Evolutionary conservation across 2,329 filamentous ascomycete genomes (phyloP).

Genomic region (Stagonosporopsis chrysanthemi): DNA sequence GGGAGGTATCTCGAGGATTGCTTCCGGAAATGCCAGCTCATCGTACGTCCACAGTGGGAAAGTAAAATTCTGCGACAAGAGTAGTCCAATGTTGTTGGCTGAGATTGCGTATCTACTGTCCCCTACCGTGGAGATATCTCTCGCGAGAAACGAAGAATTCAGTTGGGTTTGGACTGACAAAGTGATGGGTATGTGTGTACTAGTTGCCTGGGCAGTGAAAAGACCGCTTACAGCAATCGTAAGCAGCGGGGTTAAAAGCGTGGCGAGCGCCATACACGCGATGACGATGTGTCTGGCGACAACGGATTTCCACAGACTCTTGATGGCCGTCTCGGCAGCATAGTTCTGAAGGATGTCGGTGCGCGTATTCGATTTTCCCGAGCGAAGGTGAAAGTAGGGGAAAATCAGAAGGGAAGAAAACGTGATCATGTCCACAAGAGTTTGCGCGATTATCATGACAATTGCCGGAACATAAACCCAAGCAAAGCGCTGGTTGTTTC

Average conservation of each 20-base stretch:
- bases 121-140: neutral
- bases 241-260: conserved; percentile 2
- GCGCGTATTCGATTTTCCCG: neutral
- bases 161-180: neutral
- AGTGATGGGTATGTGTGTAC: neutral
- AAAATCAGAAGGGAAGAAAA: conserved; percentile 1
- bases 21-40: neutral
- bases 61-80: conserved; percentile 1
- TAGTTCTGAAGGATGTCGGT: neutral
- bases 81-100: neutral
- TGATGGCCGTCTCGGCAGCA: conserved; percentile 2
- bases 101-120: neutral
- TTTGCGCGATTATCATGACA: conserved; percentile 3
- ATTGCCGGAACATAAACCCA: conserved; percentile 4
- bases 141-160: neutral
- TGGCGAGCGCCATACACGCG: neutral
- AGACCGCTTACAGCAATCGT: conserved; percentile 6
- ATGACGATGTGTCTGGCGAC: neutral
- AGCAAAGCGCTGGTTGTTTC: neutral
- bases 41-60: conserved; percentile 6
- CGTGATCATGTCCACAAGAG: conserved; percentile 1
- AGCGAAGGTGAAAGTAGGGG: conserved; percentile 2
- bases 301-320: neutral
- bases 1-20: neutral
- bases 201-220: neutral